phyloP scores from a whole-genome alignment of 768 basidiomycete genomes.

The Leucogyrophana mollusca region DNA sequence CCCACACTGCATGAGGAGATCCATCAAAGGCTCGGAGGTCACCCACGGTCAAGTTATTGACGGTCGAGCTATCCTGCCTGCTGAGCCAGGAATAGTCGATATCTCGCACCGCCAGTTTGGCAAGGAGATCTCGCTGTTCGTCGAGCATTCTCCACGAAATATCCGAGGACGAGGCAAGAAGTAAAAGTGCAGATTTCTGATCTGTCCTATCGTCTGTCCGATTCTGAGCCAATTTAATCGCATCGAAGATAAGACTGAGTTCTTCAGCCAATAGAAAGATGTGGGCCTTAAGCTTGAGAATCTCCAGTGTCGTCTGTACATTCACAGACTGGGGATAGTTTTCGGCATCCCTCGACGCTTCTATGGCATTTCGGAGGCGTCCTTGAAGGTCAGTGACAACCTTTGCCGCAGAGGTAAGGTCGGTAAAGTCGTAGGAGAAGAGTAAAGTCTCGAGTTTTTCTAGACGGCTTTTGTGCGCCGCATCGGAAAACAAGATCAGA shows the following conservation, averaged over 20 bases:
- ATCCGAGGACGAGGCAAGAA: slow-evolving; percentile 80
- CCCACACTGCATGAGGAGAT: slow-evolving; percentile 76
- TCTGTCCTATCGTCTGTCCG: slow-evolving; percentile 63
- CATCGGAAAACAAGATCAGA: slow-evolving; percentile 87
- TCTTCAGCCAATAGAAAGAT: slow-evolving; percentile 73
- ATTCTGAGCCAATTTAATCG: slow-evolving; percentile 81
- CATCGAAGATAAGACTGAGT: slow-evolving; percentile 82
- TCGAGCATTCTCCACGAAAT: slow-evolving; percentile 93
- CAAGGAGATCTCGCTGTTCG: slow-evolving; percentile 65
- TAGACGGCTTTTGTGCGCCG: slow-evolving; percentile 72
- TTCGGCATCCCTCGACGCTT: slow-evolving; percentile 45
- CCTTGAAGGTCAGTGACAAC: slow-evolving; percentile 74
- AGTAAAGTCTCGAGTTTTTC: slow-evolving; percentile 80
- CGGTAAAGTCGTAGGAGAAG: slow-evolving; percentile 87
- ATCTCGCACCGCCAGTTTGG: slow-evolving; percentile 81
- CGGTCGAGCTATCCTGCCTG: slow-evolving; percentile 84
- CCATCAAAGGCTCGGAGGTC: slow-evolving; percentile 87
- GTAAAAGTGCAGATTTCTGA: slow-evolving; percentile 75
- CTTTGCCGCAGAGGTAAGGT: slow-evolving; percentile 65
- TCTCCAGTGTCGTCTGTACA: slow-evolving; percentile 47
- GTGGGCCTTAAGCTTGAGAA: slow-evolving; percentile 70
- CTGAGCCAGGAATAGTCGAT: slow-evolving; percentile 82
- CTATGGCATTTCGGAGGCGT: slow-evolving; percentile 63
- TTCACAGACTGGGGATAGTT: slow-evolving; percentile 28
- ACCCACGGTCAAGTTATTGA: slow-evolving; percentile 70